Conservation (phyloP, 805 yeast genomes). For the Yarrowia yakushimensis region DNA sequence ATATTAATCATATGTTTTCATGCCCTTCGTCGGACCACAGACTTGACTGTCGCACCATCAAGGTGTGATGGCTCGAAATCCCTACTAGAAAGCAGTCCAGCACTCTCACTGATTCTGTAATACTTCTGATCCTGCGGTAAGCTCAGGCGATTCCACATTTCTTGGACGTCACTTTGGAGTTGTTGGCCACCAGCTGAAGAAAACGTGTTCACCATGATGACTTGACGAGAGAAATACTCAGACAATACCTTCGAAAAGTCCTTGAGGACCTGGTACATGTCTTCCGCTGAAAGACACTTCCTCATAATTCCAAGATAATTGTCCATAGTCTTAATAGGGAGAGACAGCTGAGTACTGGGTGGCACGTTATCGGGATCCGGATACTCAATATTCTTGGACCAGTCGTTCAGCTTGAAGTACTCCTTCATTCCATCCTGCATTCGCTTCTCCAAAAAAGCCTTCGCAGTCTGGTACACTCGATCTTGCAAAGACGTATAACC, state of each 20-base stretch:
- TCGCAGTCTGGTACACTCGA: conserved; percentile 36
- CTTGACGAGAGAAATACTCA: conserved; percentile 40
- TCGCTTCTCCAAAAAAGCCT: conserved; percentile 39
- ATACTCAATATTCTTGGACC: conserved; percentile 31
- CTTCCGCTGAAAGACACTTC: conserved; percentile 37
- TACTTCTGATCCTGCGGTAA: conserved; percentile 7
- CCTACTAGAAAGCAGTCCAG: not conserved
- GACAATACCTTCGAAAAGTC: conserved; percentile 37
- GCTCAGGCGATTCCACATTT: conserved; percentile 33
- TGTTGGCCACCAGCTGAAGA: conserved; percentile 39
- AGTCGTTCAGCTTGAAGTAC: conserved; percentile 38
- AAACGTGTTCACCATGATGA: conserved; percentile 43
- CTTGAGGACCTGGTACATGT: conserved; percentile 34
- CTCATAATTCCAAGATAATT: conserved; percentile 37
- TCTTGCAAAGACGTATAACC: conserved; percentile 40
- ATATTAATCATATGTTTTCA: not conserved
- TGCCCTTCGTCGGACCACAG: not conserved
- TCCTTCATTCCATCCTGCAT: conserved; percentile 40
- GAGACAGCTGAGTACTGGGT: conserved; percentile 33
- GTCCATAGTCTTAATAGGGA: conserved; percentile 33
- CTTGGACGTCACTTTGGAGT: conserved; percentile 38
- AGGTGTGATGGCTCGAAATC: not conserved
- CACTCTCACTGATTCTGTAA: not conserved
- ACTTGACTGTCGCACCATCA: not conserved
- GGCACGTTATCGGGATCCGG: conserved; percentile 18